Conservation (phyloP, 2,329 filamentous ascomycete genomes). For the Teratosphaeria nubilosa region DNA sequence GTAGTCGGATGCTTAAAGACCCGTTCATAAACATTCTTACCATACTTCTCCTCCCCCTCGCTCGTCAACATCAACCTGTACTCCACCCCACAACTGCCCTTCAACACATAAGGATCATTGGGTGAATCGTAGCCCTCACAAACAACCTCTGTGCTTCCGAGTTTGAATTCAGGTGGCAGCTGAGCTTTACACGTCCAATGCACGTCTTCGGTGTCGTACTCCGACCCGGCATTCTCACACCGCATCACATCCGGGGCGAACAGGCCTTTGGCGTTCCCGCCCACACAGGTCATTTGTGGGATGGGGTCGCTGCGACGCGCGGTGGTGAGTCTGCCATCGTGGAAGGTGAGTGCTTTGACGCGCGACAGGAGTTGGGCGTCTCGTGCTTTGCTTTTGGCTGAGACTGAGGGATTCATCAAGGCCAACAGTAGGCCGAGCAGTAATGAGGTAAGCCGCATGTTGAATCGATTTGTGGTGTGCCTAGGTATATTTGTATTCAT, state of each 20-base stretch:
- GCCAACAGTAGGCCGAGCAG: neutral
- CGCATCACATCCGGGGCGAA: constrained; percentile 74
- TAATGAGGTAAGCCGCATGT: neutral
- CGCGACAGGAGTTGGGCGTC: constrained; percentile 52
- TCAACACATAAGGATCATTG: constrained; percentile 77
- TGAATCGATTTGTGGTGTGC: neutral
- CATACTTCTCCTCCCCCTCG: constrained; percentile 62
- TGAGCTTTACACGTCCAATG: constrained; percentile 81
- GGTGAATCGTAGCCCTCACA: constrained; percentile 77
- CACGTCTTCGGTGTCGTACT: constrained; percentile 70
- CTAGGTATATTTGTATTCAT: neutral
- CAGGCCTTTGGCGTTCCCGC: constrained; percentile 49
- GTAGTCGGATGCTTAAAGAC: constrained; percentile 3
- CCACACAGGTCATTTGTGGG: constrained; percentile 65
- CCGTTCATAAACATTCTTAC: constrained; percentile 24
- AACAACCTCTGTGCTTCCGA: constrained; percentile 78
- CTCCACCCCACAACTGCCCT: constrained; percentile 86
- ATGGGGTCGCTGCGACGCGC: constrained; percentile 66
- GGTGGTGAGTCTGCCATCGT: constrained; percentile 55
- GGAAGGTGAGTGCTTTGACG: constrained; percentile 71
- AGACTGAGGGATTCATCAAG: neutral
- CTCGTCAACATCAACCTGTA: constrained; percentile 73
- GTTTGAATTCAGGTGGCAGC: constrained; percentile 54
- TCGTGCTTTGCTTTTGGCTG: constrained; percentile 20
- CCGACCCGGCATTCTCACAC: constrained; percentile 74